A percentile compares a stretch with the other conserved stretches of the same genome.
Evolutionary conservation across 805 yeast genomes (phyloP).

Genomic region (Nakazawaea sp.): DNA sequence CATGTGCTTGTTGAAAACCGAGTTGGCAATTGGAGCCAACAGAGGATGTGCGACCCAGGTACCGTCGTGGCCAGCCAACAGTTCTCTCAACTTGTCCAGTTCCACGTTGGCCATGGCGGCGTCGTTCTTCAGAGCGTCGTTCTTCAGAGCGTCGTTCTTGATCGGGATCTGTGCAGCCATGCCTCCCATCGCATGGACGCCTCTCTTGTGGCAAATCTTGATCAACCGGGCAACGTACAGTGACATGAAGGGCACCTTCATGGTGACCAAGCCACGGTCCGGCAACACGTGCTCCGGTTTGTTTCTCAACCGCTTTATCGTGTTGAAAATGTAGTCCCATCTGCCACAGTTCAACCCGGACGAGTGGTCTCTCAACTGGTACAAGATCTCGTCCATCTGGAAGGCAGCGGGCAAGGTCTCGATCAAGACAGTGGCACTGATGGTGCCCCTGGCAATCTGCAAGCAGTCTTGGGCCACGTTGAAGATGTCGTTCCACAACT

Average conservation of each 20-base stretch:
- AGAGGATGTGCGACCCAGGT: constrained; percentile 91
- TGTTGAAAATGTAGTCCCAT: constrained; percentile 84
- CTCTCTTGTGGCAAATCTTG: constrained; percentile 68
- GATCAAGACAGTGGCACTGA: constrained; percentile 74
- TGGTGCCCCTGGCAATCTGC: constrained; percentile 65
- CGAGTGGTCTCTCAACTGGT: constrained; percentile 69
- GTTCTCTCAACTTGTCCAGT: constrained; percentile 72
- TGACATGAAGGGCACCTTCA: constrained; percentile 78
- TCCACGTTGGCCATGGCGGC: constrained; percentile 67
- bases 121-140: constrained; percentile 52
- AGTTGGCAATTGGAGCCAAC: constrained; percentile 63
- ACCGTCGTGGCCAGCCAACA: constrained; percentile 76
- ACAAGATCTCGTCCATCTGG: constrained; percentile 81
- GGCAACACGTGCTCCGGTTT: constrained; percentile 63
- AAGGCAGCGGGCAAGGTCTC: constrained; percentile 83
- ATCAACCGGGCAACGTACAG: constrained; percentile 70
- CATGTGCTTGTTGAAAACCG: constrained; percentile 69
- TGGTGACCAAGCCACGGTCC: constrained; percentile 73
- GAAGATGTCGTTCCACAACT: constrained; percentile 78
- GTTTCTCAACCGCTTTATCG: constrained; percentile 70
- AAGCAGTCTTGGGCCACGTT: constrained; percentile 68
- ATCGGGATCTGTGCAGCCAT: constrained; percentile 88
- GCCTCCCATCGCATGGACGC: constrained; percentile 85
- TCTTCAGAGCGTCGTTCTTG: constrained; percentile 56
- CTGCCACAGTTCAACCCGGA: constrained; percentile 84